phyloP scores from a whole-genome alignment of 441 rosid species.

The Viola pubescens region DNA sequence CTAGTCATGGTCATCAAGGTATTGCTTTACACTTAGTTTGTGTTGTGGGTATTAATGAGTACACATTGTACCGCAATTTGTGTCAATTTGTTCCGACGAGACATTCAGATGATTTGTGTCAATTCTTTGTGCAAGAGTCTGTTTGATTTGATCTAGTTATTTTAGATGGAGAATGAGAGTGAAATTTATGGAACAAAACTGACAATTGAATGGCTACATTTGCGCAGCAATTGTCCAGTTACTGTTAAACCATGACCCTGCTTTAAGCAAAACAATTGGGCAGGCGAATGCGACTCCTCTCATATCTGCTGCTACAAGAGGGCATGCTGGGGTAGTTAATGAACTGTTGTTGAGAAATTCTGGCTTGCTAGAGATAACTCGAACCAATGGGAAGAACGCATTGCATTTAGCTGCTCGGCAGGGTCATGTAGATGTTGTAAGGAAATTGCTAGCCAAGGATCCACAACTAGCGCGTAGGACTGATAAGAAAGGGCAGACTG shows the following conservation, averaged over 20 bases:
- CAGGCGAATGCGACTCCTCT: constrained; percentile 85
- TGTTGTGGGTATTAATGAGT: no score
- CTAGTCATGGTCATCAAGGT: constrained; percentile 80
- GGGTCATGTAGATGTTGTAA: constrained; percentile 80
- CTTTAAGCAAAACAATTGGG: constrained; percentile 59
- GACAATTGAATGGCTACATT: constrained; percentile 13
- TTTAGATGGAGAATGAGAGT: no score
- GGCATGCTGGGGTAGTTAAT: constrained; percentile 51
- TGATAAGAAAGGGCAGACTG: constrained; percentile 87
- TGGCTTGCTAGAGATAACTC: constrained; percentile 49
- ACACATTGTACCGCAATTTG: no score
- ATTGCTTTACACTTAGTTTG: background rate
- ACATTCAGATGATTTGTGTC: no score
- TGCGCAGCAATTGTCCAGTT: constrained; percentile 70
- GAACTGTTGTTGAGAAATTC: constrained; percentile 57
- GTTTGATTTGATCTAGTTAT: no score
- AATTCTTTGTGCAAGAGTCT: no score
- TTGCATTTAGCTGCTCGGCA: constrained; percentile 83
- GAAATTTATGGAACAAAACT: background rate
- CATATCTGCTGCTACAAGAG: constrained; percentile 68
- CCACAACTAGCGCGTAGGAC: constrained; percentile 68
- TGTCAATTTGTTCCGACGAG: no score
- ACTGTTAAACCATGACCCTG: constrained; percentile 53
- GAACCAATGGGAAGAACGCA: constrained; percentile 78
- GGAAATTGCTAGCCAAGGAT: constrained; percentile 48